These are phyloP conservation scores for Ceratobasidium sp. DNA, from an alignment of 1,284 basidiomycete species.

Conservation along the genomic window DNA sequence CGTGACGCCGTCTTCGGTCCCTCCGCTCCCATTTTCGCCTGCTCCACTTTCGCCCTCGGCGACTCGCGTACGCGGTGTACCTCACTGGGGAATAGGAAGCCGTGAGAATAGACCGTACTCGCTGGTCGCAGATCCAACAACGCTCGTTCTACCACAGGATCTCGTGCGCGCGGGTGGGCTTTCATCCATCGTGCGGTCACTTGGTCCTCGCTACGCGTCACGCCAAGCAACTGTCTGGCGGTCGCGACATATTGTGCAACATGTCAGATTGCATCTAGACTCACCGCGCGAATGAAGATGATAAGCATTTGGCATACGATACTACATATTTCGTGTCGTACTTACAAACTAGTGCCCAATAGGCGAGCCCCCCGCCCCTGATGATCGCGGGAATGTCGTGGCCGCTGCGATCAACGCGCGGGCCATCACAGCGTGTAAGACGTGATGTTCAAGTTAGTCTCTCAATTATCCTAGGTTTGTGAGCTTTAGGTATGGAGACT, in stretches of 20 bases:
- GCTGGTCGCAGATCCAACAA: constrained; percentile 97
- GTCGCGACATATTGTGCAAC: constrained; percentile 85
- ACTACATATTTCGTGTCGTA: too few species aligned
- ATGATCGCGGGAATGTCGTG: too few species aligned
- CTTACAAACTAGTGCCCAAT: too few species aligned
- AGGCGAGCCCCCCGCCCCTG: too few species aligned
- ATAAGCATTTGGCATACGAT: too few species aligned
- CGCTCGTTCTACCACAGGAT: constrained; percentile 92
- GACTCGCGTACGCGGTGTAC: constrained; percentile 71
- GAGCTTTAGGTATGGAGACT: too few species aligned
- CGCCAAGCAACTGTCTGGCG: constrained; percentile 74
- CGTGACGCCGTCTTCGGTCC: neutral
- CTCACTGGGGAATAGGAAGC: constrained; percentile 94
- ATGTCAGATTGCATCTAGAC: too few species aligned
- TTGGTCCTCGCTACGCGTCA: constrained; percentile 91
- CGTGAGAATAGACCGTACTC: constrained; percentile 95
- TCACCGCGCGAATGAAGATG: too few species aligned
- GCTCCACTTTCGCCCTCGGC: constrained; percentile 2
- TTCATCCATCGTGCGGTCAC: constrained; percentile 93
- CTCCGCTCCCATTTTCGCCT: neutral
- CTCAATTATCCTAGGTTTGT: too few species aligned
- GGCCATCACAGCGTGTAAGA: too few species aligned
- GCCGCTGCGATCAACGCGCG: too few species aligned
- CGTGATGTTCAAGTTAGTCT: too few species aligned
- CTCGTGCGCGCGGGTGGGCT: constrained; percentile 83